These are phyloP conservation scores for Candida ascalaphidarum DNA, from an alignment of 805 yeast genomes.

Conservation along the genomic window DNA sequence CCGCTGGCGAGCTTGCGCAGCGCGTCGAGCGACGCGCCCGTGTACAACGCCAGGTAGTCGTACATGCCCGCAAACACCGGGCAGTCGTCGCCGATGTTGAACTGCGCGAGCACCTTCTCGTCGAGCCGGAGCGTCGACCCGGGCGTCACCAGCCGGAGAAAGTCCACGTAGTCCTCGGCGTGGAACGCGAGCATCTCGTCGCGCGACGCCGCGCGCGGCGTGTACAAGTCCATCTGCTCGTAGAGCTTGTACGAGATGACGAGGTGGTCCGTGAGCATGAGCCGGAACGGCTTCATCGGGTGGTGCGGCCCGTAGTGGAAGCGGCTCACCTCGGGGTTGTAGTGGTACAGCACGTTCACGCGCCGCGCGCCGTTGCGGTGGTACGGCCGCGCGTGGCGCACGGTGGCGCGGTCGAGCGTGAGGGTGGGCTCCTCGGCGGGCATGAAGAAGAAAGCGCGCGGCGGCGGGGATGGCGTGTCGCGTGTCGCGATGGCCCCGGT, in stretches of 20 bases:
- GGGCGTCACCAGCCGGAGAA: conserved; percentile 69
- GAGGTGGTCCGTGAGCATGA: conserved; percentile 89
- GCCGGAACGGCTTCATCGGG: conserved; percentile 97
- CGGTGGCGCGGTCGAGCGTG: too few relatives aligned
- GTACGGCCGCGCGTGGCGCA: conserved; percentile 3
- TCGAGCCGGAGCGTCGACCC: conserved; percentile 55
- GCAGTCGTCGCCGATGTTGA: conserved; percentile 90
- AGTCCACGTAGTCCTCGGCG: conserved; percentile 77
- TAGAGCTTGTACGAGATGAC: conserved; percentile 79
- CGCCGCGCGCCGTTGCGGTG: background rate
- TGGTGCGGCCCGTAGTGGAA: conserved; percentile 90
- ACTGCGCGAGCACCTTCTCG: conserved; percentile 49
- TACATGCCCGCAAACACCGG: conserved; percentile 94
- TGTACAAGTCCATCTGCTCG: conserved; percentile 83
- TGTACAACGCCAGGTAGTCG: conserved; percentile 79
- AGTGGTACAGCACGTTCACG: conserved; percentile 69
- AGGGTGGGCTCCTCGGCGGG: too few relatives aligned
- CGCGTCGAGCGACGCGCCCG: conserved; percentile 94
- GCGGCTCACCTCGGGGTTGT: conserved; percentile 68
- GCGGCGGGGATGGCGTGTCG: too few relatives aligned
- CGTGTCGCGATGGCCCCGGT: too few relatives aligned
- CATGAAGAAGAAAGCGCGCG: too few relatives aligned
- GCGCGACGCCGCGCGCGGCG: conserved; percentile 73
- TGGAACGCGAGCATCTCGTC: conserved; percentile 80
- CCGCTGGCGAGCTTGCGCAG: conserved; percentile 79